phyloP scores from a whole-genome alignment of 2,329 filamentous ascomycete genomes.

The Stemphylium vesicarium region DNA sequence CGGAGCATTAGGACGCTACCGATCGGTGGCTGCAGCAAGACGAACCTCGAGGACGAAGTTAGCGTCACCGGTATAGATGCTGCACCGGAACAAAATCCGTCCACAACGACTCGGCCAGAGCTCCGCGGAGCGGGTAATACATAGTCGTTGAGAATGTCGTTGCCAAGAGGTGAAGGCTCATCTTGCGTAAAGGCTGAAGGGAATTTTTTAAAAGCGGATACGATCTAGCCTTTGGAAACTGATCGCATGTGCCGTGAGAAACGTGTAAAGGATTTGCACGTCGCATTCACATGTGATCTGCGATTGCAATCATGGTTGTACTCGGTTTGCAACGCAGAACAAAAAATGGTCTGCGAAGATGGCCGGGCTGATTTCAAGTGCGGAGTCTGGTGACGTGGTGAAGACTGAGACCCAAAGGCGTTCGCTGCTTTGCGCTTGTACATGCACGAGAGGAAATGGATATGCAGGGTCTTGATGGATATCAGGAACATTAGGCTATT shows the following conservation, averaged over 20 bases:
- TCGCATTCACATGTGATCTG: too few species aligned
- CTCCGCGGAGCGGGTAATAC: background rate
- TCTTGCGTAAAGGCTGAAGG: background rate
- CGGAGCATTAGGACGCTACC: too few species aligned
- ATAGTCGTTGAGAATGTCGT: background rate
- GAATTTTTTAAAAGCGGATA: background rate
- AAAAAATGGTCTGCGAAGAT: too few species aligned
- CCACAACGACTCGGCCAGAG: background rate
- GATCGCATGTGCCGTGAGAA: too few species aligned
- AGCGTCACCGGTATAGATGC: background rate
- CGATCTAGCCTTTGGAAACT: background rate
- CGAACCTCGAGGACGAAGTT: background rate
- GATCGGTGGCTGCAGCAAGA: background rate
- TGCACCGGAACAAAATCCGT: background rate
- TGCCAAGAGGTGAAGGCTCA: background rate
- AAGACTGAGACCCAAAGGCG: background rate
- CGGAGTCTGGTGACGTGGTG: background rate
- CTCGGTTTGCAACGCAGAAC: too few species aligned
- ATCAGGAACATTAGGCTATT: background rate
- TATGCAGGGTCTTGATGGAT: conserved; percentile 8
- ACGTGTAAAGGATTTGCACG: too few species aligned
- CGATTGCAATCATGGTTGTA: too few species aligned
- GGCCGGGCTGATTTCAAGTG: too few species aligned
- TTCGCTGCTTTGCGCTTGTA: conserved; percentile 3
- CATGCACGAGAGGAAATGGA: background rate